Percentiles rank a stretch among this genome's conserved stretches.
Evolutionary conservation across 208 protist genomes (phyloP).

Genomic region (Leishmania martiniquensis): DNA sequence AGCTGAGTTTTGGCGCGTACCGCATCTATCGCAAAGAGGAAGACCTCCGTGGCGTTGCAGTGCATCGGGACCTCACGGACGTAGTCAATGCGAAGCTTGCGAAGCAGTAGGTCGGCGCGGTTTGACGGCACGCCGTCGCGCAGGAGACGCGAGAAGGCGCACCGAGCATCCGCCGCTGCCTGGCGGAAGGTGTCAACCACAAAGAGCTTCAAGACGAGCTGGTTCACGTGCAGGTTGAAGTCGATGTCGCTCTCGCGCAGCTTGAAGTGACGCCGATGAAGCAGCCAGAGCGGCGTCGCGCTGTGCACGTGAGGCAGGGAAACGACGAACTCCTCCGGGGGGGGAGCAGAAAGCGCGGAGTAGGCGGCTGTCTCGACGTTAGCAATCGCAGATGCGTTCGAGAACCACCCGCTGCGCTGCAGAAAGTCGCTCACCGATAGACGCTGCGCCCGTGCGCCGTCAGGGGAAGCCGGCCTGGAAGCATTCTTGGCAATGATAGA

Average conservation of each 20-base stretch:
- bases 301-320: not conserved
- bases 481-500: constrained; percentile 2
- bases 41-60: constrained; percentile 35
- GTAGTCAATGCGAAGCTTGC: constrained; percentile 71
- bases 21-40: constrained; percentile 27
- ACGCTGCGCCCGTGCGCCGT: constrained; percentile 11
- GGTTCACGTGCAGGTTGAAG: constrained; percentile 82
- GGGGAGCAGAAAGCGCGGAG: not conserved
- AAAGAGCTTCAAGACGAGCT: constrained; percentile 54
- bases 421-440: constrained; percentile 11
- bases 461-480: not conserved
- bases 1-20: constrained; percentile 14
- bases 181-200: constrained; percentile 62
- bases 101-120: constrained; percentile 50
- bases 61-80: constrained; percentile 60
- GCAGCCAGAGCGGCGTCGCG: not conserved
- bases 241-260: constrained; percentile 76
- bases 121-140: constrained; percentile 32
- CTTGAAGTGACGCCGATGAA: constrained; percentile 26
- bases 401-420: constrained; percentile 25
- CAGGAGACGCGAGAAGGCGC: constrained; percentile 39
- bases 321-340: not conserved
- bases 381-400: constrained; percentile 9
- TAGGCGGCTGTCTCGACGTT: not conserved
- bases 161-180: constrained; percentile 25